These are phyloP conservation scores for Bruguiera gymnorhiza DNA, from an alignment of 345 rosid species.

Conservation along the genomic window DNA sequence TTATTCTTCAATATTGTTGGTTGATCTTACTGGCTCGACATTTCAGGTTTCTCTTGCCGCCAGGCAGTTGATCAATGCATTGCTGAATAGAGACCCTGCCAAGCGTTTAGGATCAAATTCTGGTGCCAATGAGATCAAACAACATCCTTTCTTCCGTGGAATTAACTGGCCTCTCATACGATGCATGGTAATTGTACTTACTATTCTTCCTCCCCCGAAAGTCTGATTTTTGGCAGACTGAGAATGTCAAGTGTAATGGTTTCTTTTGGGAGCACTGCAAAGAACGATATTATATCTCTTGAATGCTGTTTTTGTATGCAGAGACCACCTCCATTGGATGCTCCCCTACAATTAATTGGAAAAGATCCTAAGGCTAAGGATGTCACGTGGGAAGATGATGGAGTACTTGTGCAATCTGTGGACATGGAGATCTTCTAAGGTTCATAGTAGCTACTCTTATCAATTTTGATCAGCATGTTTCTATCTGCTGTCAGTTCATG, in stretches of 20 bases:
- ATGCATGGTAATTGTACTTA: constrained; percentile 54
- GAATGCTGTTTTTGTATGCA: constrained; percentile 28
- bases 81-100: constrained; percentile 69
- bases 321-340: constrained; percentile 74
- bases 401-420: constrained; percentile 55
- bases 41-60: constrained; percentile 83
- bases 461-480: background rate
- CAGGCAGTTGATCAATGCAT: constrained; percentile 70
- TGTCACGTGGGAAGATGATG: constrained; percentile 78
- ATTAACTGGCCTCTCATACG: constrained; percentile 93
- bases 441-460: background rate
- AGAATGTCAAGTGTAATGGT: background rate
- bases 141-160: constrained; percentile 84
- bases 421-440: constrained; percentile 68
- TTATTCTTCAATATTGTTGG: background rate
- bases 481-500: too few species aligned
- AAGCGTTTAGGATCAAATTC: constrained; percentile 69
- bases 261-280: background rate
- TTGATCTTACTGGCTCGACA: constrained; percentile 3
- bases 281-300: background rate
- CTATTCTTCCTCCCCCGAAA: background rate
- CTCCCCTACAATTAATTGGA: constrained; percentile 46
- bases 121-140: constrained; percentile 86
- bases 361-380: constrained; percentile 64
- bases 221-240: background rate